Evolutionary conservation across 75 land plant genomes (phyloP), one percentile per base, ranked within the genome.

Genomic region (Picea sitchensis): DNA sequence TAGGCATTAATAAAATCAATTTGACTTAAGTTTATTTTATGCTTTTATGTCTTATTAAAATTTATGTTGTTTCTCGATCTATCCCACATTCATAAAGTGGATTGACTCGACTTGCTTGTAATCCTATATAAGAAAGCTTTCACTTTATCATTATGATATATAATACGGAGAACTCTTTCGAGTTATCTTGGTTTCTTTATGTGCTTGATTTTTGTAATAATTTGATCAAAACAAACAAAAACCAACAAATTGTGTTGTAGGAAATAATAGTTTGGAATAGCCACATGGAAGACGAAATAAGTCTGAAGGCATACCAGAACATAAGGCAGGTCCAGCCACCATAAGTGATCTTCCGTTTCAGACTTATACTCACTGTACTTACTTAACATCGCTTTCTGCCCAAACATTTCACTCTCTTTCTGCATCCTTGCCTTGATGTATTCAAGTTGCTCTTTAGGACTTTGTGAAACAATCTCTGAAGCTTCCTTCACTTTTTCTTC

Each of bases 321-420:
- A 89, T 61, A 92, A 15, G 87, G 92, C 60, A 96, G 87, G 89
- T 96, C 96, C 51, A 92, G 78, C 98, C 98, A 96, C 98, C 98
- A 96, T 14, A 96, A 69, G 61, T 86, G 87, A 76, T 87, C 91
- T 86, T 89, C 90, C 82, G 85, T 81, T 62, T 91, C 76, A 9
- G 90, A 86, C 63, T 87, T 65, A 83, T 93, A 95, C 79, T 93
- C 98, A 12, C 84, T 82, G 69, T 95, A 95, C 72, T 96, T 96
- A 81, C 90, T 87, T 13, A 92, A 84, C 34, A 93, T 90, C 47
- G 94, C 94, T 82, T 86, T 84, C 51, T 80, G 85, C 56, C 96
- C 98, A 89, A 88, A 93, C 73, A 75, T 83, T 64, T 92, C 86
- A 59, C 83, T 84, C 67, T 96, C 92, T 75, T 86, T 80, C 64